Percentiles rank a stretch among this genome's conserved stretches.
Conservation (phyloP, 345 rosid species). For the Salix brachista region DNA sequence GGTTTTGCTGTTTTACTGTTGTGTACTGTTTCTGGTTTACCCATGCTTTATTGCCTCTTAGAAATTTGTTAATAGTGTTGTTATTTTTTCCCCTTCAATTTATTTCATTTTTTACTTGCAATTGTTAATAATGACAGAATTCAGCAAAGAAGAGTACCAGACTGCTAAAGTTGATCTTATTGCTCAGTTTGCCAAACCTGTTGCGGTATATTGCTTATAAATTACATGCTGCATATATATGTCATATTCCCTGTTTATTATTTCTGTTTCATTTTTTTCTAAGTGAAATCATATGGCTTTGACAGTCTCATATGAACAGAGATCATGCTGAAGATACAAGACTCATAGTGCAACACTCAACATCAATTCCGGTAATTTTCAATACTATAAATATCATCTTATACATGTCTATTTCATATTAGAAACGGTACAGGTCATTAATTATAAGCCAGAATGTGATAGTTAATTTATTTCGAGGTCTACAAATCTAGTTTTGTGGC, state of each 20-base stretch:
- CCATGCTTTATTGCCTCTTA: not conserved
- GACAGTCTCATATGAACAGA: conserved; percentile 85
- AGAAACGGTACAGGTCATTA: not conserved
- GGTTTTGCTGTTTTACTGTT: not conserved
- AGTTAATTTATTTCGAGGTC: not conserved
- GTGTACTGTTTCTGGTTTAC: not conserved
- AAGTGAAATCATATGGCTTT: conserved; percentile 8
- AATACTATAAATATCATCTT: not conserved
- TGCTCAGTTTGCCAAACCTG: conserved; percentile 79
- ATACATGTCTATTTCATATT: not conserved
- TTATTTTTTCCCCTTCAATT: not conserved
- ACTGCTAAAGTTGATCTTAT: conserved; percentile 82
- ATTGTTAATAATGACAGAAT: conserved; percentile 42
- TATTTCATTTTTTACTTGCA: not conserved
- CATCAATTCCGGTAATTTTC: conserved; percentile 66
- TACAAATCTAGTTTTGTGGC: not conserved
- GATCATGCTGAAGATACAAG: conserved; percentile 89
- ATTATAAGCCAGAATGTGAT: not conserved
- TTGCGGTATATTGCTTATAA: conserved; percentile 49
- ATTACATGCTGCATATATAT: not conserved
- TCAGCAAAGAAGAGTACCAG: conserved; percentile 62
- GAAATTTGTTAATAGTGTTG: not conserved
- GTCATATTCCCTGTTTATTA: not conserved
- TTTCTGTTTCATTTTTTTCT: conserved; percentile 3
- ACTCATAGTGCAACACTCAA: conserved; percentile 65